Conservation (phyloP, 2,329 filamentous ascomycete species). For the Talaromyces marneffei region DNA sequence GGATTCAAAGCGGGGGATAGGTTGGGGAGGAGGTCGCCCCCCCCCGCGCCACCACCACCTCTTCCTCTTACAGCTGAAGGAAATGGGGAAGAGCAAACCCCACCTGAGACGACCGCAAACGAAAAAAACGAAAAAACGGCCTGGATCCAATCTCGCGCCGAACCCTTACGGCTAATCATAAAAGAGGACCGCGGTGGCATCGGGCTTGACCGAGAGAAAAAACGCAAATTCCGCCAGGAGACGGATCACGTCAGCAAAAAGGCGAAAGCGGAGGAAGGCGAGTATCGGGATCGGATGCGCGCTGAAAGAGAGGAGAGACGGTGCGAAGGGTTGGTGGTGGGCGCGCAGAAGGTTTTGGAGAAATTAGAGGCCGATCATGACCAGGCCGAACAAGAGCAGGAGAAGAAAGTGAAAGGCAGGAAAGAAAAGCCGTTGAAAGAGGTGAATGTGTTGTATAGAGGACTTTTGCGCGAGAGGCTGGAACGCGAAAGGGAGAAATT, state of each 20-base stretch:
- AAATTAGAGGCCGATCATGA: slow-evolving; percentile 53
- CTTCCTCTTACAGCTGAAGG: background rate
- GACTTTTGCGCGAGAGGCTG: slow-evolving; percentile 63
- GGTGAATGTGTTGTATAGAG: slow-evolving; percentile 74
- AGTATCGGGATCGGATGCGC: slow-evolving; percentile 67
- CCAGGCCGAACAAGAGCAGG: background rate
- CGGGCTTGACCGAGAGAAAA: slow-evolving; percentile 75
- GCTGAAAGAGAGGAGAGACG: slow-evolving; percentile 64
- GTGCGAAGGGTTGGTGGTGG: slow-evolving; percentile 63
- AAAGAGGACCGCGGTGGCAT: slow-evolving; percentile 80
- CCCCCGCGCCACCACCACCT: slow-evolving; percentile 2
- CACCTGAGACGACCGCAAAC: background rate
- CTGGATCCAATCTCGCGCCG: slow-evolving; percentile 44
- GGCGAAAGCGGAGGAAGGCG: slow-evolving; percentile 59
- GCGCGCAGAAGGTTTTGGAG: slow-evolving; percentile 78
- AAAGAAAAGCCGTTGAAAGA: slow-evolving; percentile 52
- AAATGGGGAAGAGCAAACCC: too few relatives aligned
- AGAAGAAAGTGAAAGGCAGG: background rate
- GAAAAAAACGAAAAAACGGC: background rate
- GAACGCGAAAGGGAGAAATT: slow-evolving; percentile 46
- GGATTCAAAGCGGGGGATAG: slow-evolving; percentile 74
- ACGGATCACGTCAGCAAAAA: slow-evolving; percentile 47
- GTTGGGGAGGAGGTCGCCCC: slow-evolving; percentile 56
- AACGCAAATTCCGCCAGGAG: slow-evolving; percentile 65
- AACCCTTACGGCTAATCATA: slow-evolving; percentile 69